Percentiles rank a stretch among this genome's conserved stretches.
Evolutionary conservation across 2,329 filamentous ascomycete genomes (phyloP).

Genomic region (Bipolaris bicolor): DNA sequence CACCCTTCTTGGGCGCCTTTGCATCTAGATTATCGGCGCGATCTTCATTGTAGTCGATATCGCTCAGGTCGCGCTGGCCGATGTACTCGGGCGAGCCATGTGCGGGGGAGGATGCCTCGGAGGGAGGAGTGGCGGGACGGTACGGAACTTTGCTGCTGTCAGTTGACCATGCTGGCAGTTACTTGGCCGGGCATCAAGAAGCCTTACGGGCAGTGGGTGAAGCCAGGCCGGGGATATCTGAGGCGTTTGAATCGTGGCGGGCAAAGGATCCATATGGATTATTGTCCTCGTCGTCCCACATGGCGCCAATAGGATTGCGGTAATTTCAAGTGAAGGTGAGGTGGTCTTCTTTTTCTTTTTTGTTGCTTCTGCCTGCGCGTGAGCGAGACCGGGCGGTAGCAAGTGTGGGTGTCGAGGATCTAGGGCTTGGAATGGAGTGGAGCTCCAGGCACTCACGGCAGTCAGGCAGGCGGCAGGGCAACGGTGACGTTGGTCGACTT

Average conservation of each 20-base stretch:
- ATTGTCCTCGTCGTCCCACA: constrained; percentile 99
- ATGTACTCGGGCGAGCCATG: constrained; percentile 67
- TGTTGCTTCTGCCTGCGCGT: neutral
- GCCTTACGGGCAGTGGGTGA: constrained; percentile 49
- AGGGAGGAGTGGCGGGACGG: constrained; percentile 67
- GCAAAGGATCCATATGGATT: constrained; percentile 97
- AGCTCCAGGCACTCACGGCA: constrained; percentile 16
- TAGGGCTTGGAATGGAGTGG: constrained; percentile 5
- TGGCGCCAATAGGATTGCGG: constrained; percentile 48
- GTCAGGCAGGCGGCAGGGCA: constrained; percentile 1
- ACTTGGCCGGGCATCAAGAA: constrained; percentile 6
- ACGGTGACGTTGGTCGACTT: constrained; percentile 17
- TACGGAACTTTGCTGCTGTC: constrained; percentile 49
- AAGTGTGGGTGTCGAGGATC: constrained; percentile 3
- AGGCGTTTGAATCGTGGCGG: constrained; percentile 78
- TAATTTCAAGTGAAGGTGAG: neutral
- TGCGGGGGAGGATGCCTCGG: constrained; percentile 72
- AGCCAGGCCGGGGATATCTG: constrained; percentile 58
- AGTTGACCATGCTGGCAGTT: constrained; percentile 8
- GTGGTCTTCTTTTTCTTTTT: neutral
- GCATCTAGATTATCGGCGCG: constrained; percentile 52
- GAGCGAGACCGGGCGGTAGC: neutral
- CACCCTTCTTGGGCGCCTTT: constrained; percentile 72
- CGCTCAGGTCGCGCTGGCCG: constrained; percentile 61
- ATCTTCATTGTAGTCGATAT: constrained; percentile 63